Conservation (phyloP, 169 alveolate species). For the Theileria orientalis region DNA sequence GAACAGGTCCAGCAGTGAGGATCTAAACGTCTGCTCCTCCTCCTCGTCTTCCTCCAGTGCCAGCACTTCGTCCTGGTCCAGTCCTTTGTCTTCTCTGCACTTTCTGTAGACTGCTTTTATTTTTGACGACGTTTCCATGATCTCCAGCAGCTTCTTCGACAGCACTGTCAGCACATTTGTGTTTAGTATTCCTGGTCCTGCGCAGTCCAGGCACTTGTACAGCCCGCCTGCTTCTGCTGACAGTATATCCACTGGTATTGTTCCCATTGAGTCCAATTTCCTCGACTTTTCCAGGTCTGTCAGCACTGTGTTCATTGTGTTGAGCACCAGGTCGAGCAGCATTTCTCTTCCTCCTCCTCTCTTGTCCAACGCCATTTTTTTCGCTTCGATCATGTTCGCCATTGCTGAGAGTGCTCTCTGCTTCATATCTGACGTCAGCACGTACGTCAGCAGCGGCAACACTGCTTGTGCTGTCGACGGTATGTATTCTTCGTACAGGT, state of each 20-base stretch:
- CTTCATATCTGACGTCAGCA: constrained; percentile 78
- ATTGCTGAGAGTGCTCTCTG: constrained; percentile 78
- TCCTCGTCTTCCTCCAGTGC: constrained; percentile 74
- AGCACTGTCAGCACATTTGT: constrained; percentile 25
- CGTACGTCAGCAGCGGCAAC: constrained; percentile 70
- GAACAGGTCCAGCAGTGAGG: constrained; percentile 75
- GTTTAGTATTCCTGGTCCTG: constrained; percentile 75
- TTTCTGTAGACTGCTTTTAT: constrained; percentile 63
- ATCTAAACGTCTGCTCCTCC: constrained; percentile 74
- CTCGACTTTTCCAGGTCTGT: constrained; percentile 57
- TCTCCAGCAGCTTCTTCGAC: constrained; percentile 35
- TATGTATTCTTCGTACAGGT: constrained; percentile 70
- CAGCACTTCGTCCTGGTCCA: constrained; percentile 77
- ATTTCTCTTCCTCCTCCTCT: constrained; percentile 64
- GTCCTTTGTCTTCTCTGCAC: constrained; percentile 65
- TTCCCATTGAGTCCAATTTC: constrained; percentile 55
- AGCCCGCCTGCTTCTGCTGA: constrained; percentile 73
- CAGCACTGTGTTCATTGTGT: constrained; percentile 53
- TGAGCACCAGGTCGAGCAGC: constrained; percentile 66
- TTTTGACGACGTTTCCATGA: constrained; percentile 58
- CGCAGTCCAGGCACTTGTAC: constrained; percentile 73
- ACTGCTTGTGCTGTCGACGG: constrained; percentile 76
- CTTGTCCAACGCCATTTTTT: constrained; percentile 66
- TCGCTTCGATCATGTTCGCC: constrained; percentile 81
- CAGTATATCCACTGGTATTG: constrained; percentile 66